phyloP scores from a whole-genome alignment of 73 alveolate species.

The Blepharisma japonicum region DNA sequence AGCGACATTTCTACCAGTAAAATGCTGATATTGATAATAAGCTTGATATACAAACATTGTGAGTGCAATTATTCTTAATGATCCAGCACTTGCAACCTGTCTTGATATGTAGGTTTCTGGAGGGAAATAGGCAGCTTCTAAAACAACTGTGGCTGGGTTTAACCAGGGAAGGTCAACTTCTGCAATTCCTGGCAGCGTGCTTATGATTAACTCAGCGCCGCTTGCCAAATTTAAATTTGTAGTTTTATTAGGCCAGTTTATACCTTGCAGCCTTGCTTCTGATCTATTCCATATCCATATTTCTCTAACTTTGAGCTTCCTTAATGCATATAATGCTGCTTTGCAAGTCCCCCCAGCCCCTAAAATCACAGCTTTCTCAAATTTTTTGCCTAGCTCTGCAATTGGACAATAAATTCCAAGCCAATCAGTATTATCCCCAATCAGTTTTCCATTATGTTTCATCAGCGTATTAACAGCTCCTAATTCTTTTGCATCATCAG shows the following conservation, averaged over 20 bases:
- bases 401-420: conserved; percentile 27
- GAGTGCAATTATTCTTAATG: background rate
- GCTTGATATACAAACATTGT: conserved; percentile 5
- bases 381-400: background rate
- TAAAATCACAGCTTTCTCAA: conserved; percentile 10
- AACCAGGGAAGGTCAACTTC: background rate
- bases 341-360: conserved; percentile 49
- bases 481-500: conserved; percentile 25
- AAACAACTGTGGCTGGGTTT: background rate
- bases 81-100: background rate
- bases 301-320: background rate
- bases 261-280: background rate
- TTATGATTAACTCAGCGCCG: background rate
- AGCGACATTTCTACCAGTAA: background rate
- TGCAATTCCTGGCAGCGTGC: conserved; percentile 17
- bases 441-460: conserved; percentile 16
- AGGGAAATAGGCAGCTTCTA: conserved; percentile 27
- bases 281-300: conserved; percentile 23
- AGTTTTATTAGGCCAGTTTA: background rate
- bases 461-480: conserved; percentile 32
- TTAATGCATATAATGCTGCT: conserved; percentile 46
- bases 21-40: background rate
- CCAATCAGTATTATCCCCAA: conserved; percentile 40
- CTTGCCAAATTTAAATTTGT: background rate
- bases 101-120: background rate